Base-by-base conservation (phyloP, 116 monocot genomes). In the Zostera marina region DNA sequence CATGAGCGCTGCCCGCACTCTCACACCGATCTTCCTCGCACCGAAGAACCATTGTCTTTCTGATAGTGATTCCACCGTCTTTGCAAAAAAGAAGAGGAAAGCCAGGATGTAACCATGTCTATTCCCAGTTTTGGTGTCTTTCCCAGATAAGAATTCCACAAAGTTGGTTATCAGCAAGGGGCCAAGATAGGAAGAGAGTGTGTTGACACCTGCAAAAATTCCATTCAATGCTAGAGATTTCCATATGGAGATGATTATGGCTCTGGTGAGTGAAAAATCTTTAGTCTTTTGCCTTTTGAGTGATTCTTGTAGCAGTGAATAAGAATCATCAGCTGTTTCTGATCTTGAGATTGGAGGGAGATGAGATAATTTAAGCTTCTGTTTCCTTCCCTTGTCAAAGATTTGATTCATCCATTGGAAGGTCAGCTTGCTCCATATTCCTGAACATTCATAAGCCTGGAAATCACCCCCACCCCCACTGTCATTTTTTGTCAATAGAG, bases 11-110 rank as follows among this genome's bases (percentile, higher is more conserved):
- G 92, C 77, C 21, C 87, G 77, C 8, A 78, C 70, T 16, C 77
- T 74, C 7, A 92, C 25, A 6, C 92, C 87, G 15, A 92, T 82
- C 41, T 69, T 74, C n/a, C 87, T 68, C 0, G 87, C 80, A 19
- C 87, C 87, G 38, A 92, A 87, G 60, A 87, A 87, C 81, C 80
- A 83, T 32, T 92, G 92, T 57, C 92, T 65, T 74, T 87, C 87
- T 14, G 87, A 78, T n/a, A 87, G 64, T 1, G 92, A 80, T 42
- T 92, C 92, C 14, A 73, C 69, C 1, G 71, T 83, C 62, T 92
- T 92, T 10, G 77, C 69, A 11, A 76, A 48, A 52, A 92, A 81
- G 78, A 87, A 74, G 21, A 80, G 32, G 62, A 70, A 72, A 11
- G 86, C 77, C 25, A 92, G 86, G 12, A 57, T n/a, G 62, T 76